These are phyloP conservation scores for Leavenworthia alabamica DNA, from an alignment of 345 rosid species.

Conservation along the genomic window DNA sequence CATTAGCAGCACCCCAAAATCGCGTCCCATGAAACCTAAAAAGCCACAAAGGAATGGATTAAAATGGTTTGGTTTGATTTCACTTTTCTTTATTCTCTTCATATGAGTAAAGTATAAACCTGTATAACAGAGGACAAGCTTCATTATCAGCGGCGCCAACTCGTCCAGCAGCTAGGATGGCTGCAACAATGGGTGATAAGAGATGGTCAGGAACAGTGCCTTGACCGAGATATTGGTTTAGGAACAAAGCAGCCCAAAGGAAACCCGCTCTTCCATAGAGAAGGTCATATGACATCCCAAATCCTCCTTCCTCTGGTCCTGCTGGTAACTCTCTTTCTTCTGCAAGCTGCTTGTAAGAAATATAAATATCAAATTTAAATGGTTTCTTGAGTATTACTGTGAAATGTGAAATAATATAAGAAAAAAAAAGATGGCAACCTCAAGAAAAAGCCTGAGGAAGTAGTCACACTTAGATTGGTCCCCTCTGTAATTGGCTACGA, in stretches of 20 bases:
- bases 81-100: too few species aligned
- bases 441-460: slow-evolving; percentile 52
- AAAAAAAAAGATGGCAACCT: slow-evolving; percentile 31
- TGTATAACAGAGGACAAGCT: slow-evolving; percentile 77
- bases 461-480: slow-evolving; percentile 47
- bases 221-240: slow-evolving; percentile 62
- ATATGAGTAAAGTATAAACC: not conserved
- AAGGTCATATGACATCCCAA: slow-evolving; percentile 94
- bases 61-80: too few species aligned
- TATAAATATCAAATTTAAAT: not conserved
- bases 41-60: not conserved
- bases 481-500: slow-evolving; percentile 46
- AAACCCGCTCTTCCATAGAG: slow-evolving; percentile 92
- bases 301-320: slow-evolving; percentile 91
- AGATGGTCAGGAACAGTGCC: slow-evolving; percentile 44
- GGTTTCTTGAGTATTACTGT: not conserved
- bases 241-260: slow-evolving; percentile 72
- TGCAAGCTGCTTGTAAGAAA: slow-evolving; percentile 45
- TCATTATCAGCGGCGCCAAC: slow-evolving; percentile 68
- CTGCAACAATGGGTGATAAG: slow-evolving; percentile 61
- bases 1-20: slow-evolving; percentile 88
- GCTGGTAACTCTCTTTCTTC: slow-evolving; percentile 76
- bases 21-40: slow-evolving; percentile 83
- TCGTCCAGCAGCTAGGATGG: slow-evolving; percentile 79
- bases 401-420: not conserved